A percentile compares a stretch with the other conserved stretches of the same genome.
phyloP scores from a whole-genome alignment of 805 yeast species.

The Pichia gijzeniarum region DNA sequence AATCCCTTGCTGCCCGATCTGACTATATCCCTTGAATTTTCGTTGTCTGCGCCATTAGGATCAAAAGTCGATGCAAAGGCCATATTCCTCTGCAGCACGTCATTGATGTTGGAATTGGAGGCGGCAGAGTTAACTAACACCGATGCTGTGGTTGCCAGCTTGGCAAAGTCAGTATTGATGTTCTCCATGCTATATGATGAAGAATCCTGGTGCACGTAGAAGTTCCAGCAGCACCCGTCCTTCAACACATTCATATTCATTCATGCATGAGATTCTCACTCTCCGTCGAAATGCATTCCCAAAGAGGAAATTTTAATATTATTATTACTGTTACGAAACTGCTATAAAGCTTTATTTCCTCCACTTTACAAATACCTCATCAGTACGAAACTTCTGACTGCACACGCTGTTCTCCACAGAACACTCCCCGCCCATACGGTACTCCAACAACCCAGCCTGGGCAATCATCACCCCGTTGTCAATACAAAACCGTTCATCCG shows the following conservation, averaged over 20 bases:
- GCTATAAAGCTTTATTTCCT: constrained; percentile 30
- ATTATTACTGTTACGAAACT: too few relatives aligned
- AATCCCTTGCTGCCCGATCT: constrained; percentile 5
- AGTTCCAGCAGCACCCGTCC: too few relatives aligned
- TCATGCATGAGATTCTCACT: too few relatives aligned
- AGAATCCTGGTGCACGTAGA: background rate
- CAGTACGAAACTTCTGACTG: constrained; percentile 90
- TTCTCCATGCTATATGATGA: constrained; percentile 5
- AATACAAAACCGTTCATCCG: constrained; percentile 94
- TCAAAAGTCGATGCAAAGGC: constrained; percentile 6
- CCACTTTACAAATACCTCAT: constrained; percentile 88
- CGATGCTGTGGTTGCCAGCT: constrained; percentile 50
- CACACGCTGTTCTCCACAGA: constrained; percentile 69
- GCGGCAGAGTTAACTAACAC: constrained; percentile 35
- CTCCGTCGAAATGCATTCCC: background rate
- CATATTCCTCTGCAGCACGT: constrained; percentile 7
- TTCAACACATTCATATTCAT: too few relatives aligned
- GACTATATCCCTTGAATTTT: constrained; percentile 9
- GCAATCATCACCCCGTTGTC: constrained; percentile 99
- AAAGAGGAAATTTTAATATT: background rate
- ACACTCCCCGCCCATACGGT: constrained; percentile 69
- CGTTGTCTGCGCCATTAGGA: constrained; percentile 11
- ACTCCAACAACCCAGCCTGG: constrained; percentile 88
- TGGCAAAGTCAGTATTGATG: constrained; percentile 31
- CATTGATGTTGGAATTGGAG: constrained; percentile 12